These are phyloP conservation scores for Porcisia hertigi DNA, from an alignment of 208 protist species.

Conservation along the genomic window DNA sequence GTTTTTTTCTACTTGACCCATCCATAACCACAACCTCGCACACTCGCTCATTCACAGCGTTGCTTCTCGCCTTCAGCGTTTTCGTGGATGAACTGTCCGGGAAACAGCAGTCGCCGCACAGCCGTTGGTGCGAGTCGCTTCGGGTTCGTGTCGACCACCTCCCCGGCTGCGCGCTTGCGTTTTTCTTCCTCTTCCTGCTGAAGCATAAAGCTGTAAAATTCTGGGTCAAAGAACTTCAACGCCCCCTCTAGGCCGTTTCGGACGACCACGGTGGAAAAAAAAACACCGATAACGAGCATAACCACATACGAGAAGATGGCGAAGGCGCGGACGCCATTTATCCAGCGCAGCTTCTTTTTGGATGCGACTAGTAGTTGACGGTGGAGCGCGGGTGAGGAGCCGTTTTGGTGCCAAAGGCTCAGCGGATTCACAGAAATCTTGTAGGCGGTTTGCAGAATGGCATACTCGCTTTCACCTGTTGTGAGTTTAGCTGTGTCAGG, in stretches of 20 bases:
- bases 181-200: constrained; percentile 74
- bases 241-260: constrained; percentile 49
- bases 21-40: not conserved
- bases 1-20: too few species aligned
- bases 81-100: constrained; percentile 73
- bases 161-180: constrained; percentile 42
- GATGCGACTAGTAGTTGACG: constrained; percentile 36
- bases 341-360: constrained; percentile 26
- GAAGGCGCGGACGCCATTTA: constrained; percentile 54
- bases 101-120: constrained; percentile 65
- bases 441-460: constrained; percentile 72
- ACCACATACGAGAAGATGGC: constrained; percentile 63
- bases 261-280: constrained; percentile 67
- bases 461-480: constrained; percentile 48
- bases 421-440: constrained; percentile 58
- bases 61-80: constrained; percentile 6
- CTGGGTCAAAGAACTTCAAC: constrained; percentile 71
- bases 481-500: constrained; percentile 57
- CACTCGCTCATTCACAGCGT: not conserved
- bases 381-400: constrained; percentile 61
- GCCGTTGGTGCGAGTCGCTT: constrained; percentile 76
- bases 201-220: constrained; percentile 81
- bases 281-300: constrained; percentile 47
- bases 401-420: constrained; percentile 84
- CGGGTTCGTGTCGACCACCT: constrained; percentile 69